phyloP scores from a whole-genome alignment of 768 basidiomycete species.

The Tulasnella sp. region DNA sequence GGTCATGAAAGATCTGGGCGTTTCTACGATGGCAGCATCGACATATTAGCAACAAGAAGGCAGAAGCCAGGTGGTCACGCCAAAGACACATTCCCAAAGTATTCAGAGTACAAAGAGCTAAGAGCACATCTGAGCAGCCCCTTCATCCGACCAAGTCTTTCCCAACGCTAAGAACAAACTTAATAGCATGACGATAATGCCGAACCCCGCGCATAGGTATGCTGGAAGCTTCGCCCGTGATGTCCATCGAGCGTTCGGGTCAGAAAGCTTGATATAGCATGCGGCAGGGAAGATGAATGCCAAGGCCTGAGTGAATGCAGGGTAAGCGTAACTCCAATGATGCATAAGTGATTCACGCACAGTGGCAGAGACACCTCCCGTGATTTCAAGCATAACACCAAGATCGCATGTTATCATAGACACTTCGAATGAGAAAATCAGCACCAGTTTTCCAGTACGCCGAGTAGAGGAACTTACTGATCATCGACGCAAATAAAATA shows the following conservation, averaged over 20 bases:
- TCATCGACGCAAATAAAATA: conserved; percentile 71
- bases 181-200: conserved; percentile 61
- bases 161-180: conserved; percentile 66
- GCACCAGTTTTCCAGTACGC: background rate
- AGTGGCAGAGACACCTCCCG: conserved; percentile 86
- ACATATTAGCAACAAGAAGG: no score
- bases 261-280: conserved; percentile 70
- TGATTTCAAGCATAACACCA: conserved; percentile 96
- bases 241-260: conserved; percentile 49
- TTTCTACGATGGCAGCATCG: no score
- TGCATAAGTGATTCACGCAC: background rate
- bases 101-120: background rate
- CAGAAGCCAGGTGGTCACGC: no score
- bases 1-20: no score
- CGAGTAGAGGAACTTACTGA: conserved; percentile 43
- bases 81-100: no score
- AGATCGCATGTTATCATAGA: conserved; percentile 90
- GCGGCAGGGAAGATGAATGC: conserved; percentile 89
- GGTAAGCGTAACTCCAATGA: background rate
- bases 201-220: conserved; percentile 59
- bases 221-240: conserved; percentile 69
- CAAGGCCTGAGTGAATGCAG: conserved; percentile 36
- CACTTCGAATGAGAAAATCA: conserved; percentile 39
- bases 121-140: conserved; percentile 57
- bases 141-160: conserved; percentile 62